Conservation (phyloP, 305 asterid genomes). For the Caryopteris hybrid region DNA sequence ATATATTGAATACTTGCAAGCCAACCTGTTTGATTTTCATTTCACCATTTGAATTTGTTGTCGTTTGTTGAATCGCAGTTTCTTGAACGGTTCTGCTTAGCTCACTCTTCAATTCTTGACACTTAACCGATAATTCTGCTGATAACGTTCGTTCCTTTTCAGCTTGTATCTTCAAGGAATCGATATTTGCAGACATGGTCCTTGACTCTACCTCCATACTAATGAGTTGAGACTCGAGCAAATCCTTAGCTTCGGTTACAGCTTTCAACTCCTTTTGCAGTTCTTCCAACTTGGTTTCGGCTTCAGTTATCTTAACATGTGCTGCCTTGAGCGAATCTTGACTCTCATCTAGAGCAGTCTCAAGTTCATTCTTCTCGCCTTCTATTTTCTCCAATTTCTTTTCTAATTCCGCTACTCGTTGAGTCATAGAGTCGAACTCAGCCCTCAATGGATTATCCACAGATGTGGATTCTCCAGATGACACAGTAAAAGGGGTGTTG, state of each 20-base stretch:
- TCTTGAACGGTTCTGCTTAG: conserved; percentile 36
- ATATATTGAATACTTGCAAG: not conserved
- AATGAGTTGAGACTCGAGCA: conserved; percentile 50
- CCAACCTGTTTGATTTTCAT: conserved; percentile 58
- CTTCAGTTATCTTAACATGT: conserved; percentile 29
- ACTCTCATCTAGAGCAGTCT: conserved; percentile 39
- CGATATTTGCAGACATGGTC: conserved; percentile 43
- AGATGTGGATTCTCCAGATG: conserved; percentile 27
- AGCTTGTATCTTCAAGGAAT: conserved; percentile 37
- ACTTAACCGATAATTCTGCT: conserved; percentile 40
- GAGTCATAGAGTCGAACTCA: conserved; percentile 41
- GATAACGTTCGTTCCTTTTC: conserved; percentile 40
- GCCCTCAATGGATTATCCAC: conserved; percentile 35
- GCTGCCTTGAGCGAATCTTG: conserved; percentile 38
- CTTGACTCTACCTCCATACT: conserved; percentile 62
- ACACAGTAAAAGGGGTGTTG: conserved; percentile 20
- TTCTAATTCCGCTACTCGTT: conserved; percentile 44
- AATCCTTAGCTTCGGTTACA: conserved; percentile 46
- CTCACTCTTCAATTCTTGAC: conserved; percentile 46
- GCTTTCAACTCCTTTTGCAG: conserved; percentile 46
- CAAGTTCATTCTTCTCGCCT: conserved; percentile 48
- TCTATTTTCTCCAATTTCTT: conserved; percentile 38
- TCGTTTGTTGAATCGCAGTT: conserved; percentile 32
- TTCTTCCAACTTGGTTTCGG: conserved; percentile 38
- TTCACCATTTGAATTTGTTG: conserved; percentile 34